Evolutionary conservation across 495 filamentous ascomycete species (phyloP), one percentile per base, ranked within the genome.

Genomic region (Aspergillus carlsbadensis): DNA sequence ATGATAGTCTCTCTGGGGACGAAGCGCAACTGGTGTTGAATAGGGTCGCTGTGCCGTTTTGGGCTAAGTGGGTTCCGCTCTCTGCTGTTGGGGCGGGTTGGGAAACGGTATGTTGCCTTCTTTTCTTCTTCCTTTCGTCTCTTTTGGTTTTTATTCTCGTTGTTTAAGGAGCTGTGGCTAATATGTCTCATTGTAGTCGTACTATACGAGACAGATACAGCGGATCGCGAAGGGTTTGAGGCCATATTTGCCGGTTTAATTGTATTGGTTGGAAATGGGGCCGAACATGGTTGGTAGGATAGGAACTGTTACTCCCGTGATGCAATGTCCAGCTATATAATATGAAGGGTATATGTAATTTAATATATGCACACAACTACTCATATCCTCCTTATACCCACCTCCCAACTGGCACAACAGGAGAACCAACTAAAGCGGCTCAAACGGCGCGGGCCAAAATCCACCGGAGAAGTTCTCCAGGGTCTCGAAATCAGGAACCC

Each of bases 401-500:
- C n/a, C n/a, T n/a, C n/a, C n/a, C n/a, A n/a, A n/a, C n/a, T n/a
- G n/a, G n/a, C n/a, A n/a, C n/a, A n/a, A n/a, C n/a, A n/a, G n/a
- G n/a, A n/a, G n/a, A n/a, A n/a, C n/a, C n/a, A n/a, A 34, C 65
- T 56, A 73, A 24, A 75, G 52, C 11, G 69, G 65, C 56, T 71
- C 70, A 63, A 76, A 74, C 18, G 63, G 61, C 8, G 63, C 64
- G 5, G 62, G 63, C 71, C 71, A 74, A 47, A 72, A 60, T 1
- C 61, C 65, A 15, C 74, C 70, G 1, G 74, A 71, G 29, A 76
- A 36, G 61, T 65, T 71, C 57, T 78, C 72, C 52, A 76, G 50
- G 0, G 72, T 76, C 61, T 75, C 74, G 44, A 78, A 78, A 48
- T 78, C 73, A n/a, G 74, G 74, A 66, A 78, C 75, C 73, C 73